Percentiles rank a stretch among this genome's conserved stretches.
Conservation (phyloP, 129 eudicot genomes). For the Rutidosis leptorrhynchoides region DNA sequence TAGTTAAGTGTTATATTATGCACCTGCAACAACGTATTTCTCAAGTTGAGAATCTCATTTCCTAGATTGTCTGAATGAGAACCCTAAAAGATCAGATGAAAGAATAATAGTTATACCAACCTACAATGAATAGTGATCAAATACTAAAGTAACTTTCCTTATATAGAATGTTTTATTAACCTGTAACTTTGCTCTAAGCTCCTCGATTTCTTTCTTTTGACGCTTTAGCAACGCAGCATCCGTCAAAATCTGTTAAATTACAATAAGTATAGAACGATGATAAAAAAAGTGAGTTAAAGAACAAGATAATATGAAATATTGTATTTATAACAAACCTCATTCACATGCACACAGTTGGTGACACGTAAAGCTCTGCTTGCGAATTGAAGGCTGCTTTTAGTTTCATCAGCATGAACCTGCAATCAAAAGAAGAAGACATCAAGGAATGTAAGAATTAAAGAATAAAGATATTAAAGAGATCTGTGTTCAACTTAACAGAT, state of each 20-base stretch:
- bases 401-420: constrained; percentile 99
- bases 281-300: constrained; percentile 24
- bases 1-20: constrained; percentile 14
- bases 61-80: constrained; percentile 88
- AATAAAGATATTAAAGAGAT: background rate
- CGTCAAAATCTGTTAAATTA: constrained; percentile 67
- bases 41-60: constrained; percentile 81
- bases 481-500: background rate
- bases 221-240: constrained; percentile 98
- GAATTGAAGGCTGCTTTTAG: constrained; percentile 98
- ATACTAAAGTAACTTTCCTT: constrained; percentile 16
- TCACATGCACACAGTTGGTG: constrained; percentile 93
- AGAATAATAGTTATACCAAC: background rate
- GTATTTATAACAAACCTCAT: constrained; percentile 58
- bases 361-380: constrained; percentile 99
- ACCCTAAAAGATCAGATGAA: constrained; percentile 43
- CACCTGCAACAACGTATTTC: constrained; percentile 95
- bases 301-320: background rate
- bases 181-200: constrained; percentile 93
- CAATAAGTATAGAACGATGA: constrained; percentile 15
- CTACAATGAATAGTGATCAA: constrained; percentile 4
- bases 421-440: constrained; percentile 4
- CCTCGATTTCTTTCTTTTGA: constrained; percentile 98
- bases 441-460: background rate
- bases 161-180: constrained; percentile 30